Evolutionary conservation across 257 asterid genomes (phyloP).

Genomic region (Solanum peruvianum): DNA sequence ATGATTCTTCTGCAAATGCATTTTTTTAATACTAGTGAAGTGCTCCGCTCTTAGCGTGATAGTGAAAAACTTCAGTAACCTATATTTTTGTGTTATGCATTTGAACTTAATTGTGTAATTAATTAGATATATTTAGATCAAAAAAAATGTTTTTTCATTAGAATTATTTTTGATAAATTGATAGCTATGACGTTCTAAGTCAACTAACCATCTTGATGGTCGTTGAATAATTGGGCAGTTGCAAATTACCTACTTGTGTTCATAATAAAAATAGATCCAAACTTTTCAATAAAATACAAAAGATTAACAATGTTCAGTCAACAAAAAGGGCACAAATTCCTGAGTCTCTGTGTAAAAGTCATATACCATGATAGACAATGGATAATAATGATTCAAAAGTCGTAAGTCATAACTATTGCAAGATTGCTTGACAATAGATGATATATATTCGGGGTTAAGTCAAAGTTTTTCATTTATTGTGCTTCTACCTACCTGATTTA

Average conservation of each 20-base stretch:
- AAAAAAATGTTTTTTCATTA: too few relatives aligned
- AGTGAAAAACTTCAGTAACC: background rate
- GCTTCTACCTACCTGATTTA: too few relatives aligned
- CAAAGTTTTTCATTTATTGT: too few relatives aligned
- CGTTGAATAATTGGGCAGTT: background rate
- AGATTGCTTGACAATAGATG: too few relatives aligned
- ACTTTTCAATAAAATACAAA: too few relatives aligned
- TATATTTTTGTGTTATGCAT: background rate
- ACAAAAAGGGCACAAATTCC: background rate
- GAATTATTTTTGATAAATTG: background rate
- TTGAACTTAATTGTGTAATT: background rate
- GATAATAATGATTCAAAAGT: too few relatives aligned
- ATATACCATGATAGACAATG: background rate
- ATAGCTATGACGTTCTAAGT: background rate
- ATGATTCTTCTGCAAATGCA: background rate
- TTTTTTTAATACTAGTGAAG: background rate
- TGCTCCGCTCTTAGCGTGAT: background rate
- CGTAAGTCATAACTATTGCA: too few relatives aligned
- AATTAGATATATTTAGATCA: background rate
- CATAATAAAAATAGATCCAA: background rate
- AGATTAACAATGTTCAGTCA: background rate
- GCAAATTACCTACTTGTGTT: background rate
- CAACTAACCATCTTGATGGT: background rate
- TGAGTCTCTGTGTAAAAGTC: background rate
- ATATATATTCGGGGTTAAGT: too few relatives aligned